phyloP scores from a whole-genome alignment of 257 asterid species.

The Solanum dulcamara region DNA sequence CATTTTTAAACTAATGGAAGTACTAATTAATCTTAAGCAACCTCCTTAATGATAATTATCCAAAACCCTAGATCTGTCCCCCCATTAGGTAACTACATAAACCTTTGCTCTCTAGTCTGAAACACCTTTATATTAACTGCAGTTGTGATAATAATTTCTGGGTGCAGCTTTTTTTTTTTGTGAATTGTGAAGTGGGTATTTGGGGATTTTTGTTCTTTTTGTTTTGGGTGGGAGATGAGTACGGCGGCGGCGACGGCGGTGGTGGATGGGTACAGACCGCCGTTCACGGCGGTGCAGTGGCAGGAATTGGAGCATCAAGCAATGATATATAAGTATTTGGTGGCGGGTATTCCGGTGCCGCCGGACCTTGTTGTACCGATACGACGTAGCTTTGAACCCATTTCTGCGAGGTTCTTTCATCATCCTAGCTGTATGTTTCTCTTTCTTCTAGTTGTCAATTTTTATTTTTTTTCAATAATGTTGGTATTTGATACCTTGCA shows the following conservation, averaged over 20 bases:
- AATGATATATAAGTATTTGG: constrained; percentile 7
- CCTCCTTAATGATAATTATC: constrained; percentile 8
- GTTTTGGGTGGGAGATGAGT: not conserved
- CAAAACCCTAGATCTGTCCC: constrained; percentile 92
- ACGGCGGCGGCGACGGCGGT: not conserved
- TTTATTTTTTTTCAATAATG: not conserved
- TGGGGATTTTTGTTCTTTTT: not conserved
- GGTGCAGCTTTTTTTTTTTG: constrained; percentile 26
- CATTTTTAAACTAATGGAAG: not conserved
- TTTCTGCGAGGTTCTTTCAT: not conserved
- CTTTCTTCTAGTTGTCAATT: not conserved
- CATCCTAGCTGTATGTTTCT: constrained; percentile 2
- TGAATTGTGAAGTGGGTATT: constrained; percentile 4
- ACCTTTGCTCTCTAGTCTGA: not conserved
- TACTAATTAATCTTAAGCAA: not conserved
- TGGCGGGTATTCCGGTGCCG: constrained; percentile 11
- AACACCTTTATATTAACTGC: constrained; percentile 2
- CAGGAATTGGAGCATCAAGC: constrained; percentile 15
- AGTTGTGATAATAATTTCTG: constrained; percentile 10
- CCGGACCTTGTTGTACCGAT: constrained; percentile 1
- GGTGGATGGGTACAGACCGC: not conserved
- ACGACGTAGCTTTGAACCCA: constrained; percentile 7
- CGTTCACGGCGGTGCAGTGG: constrained; percentile 12
- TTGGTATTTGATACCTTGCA: not conserved
- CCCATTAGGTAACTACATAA: not conserved